Base-by-base conservation (phyloP, 768 basidiomycete genomes). In the Sistotremastrum niveocremeum region DNA sequence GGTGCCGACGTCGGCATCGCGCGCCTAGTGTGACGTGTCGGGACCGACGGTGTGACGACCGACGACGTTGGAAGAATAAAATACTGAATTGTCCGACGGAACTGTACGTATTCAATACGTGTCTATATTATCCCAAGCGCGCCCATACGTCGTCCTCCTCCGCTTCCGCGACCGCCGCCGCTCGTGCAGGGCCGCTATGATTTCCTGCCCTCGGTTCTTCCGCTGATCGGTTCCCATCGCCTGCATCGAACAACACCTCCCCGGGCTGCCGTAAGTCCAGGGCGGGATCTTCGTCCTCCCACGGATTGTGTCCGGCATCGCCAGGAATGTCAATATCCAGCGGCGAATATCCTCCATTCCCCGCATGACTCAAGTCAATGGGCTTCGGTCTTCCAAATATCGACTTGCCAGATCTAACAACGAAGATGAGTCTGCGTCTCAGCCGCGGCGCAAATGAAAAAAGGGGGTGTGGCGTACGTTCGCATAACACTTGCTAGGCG, bases 401-500 rank as follows among this genome's bases (percentile, higher is more conserved):
- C 3, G 85, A 88, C 56, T 87, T 85, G 0, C 86, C 86, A 38
- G 86, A 89, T 63, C 86, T 89, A 49, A 4, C 44, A 37, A 41
- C 9, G 8, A 49, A 45, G 2, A 6, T 29, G 41, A 39, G 42
- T 32, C 31, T 34, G 12, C 11, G 2, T 31, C 8, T 44, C 41
- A 43, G 41, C 9, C 11, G 30, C 11, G 7, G 41, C 39, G 34
- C 41, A n/a, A 33, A 29, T 31, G 8, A 28, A 34, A 28, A 46
- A 40, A 50, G 45, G 6, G 37, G 8, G 57, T 54, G 36, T 57
- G 48, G 67, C 87, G 53, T 59, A 94, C 90, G 91, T 87, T 64
- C 93, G 74, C 76, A 97, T 84, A 42, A 98, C 89, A 20, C 87
- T 74, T 11, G 91, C 94, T 11, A 99, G 70, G 29, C 93, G 77